Percentiles rank a stretch among this genome's conserved stretches.
Conservation (phyloP, 108 stramenopile species). For the Cylindrotheca fusiformis region DNA sequence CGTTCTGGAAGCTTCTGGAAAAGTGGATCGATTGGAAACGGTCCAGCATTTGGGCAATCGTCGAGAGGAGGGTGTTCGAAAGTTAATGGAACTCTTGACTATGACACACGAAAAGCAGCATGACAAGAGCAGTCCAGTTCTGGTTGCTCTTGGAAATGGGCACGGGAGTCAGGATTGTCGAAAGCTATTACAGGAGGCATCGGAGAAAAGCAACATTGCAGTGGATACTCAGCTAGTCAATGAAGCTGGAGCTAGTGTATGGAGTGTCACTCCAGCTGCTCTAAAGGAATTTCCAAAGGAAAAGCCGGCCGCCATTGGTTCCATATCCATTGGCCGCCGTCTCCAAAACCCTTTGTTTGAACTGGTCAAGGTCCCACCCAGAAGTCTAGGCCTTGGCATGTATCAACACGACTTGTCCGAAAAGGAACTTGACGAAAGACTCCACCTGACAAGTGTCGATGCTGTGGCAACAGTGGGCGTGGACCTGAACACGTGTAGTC, state of each 20-base stretch:
- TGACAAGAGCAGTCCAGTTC: background rate
- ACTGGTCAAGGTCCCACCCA: conserved; percentile 64
- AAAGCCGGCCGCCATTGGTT: conserved; percentile 46
- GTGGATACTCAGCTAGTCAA: conserved; percentile 54
- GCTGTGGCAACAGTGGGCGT: conserved; percentile 65
- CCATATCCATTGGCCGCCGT: conserved; percentile 61
- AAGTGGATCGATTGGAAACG: conserved; percentile 36
- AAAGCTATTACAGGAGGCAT: conserved; percentile 39
- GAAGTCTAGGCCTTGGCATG: conserved; percentile 64
- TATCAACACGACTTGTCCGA: conserved; percentile 73
- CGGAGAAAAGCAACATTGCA: conserved; percentile 14
- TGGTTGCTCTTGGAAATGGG: conserved; percentile 61
- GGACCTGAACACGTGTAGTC: conserved; percentile 45
- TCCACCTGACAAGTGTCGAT: conserved; percentile 42
- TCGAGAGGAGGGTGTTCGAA: conserved; percentile 15
- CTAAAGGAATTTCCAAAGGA: conserved; percentile 52
- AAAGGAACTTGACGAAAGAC: conserved; percentile 48
- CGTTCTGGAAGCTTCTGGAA: conserved; percentile 36
- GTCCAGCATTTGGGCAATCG: conserved; percentile 33
- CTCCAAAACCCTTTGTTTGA: conserved; percentile 62
- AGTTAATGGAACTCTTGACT: conserved; percentile 22
- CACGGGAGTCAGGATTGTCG: conserved; percentile 60
- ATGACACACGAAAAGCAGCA: background rate
- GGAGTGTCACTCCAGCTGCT: conserved; percentile 61
- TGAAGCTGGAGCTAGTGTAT: conserved; percentile 79